Evolutionary conservation across 306 rosid species (phyloP).

Genomic region (Heteromeles arbutifolia): DNA sequence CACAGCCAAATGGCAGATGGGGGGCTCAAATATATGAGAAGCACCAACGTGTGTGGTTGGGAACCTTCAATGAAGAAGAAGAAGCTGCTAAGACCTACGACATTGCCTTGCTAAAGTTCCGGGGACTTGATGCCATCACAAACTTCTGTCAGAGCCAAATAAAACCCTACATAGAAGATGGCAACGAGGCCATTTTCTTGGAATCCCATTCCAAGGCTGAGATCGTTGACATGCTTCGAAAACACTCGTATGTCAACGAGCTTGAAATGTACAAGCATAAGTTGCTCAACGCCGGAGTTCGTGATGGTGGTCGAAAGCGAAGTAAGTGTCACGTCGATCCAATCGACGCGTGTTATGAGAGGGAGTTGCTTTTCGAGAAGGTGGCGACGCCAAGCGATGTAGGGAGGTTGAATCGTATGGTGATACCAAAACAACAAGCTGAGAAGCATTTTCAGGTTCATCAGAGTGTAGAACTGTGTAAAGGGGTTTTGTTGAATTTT

Average conservation of each 20-base stretch:
- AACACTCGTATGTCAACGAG: slow-evolving; percentile 32
- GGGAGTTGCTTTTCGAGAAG: slow-evolving; percentile 34
- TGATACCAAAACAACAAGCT: slow-evolving; percentile 38
- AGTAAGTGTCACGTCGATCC: neutral
- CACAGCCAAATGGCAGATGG: slow-evolving; percentile 45
- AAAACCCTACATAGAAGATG: neutral
- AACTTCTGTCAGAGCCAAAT: slow-evolving; percentile 3
- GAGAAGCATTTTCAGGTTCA: slow-evolving; percentile 32
- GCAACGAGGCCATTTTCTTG: slow-evolving; percentile 10
- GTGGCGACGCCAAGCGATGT: slow-evolving; percentile 44
- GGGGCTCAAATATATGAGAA: slow-evolving; percentile 47
- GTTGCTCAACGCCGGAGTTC: neutral
- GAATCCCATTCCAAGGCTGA: slow-evolving; percentile 37
- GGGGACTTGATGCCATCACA: slow-evolving; percentile 29
- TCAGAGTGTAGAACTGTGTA: neutral
- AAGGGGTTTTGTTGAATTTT: slow-evolving; percentile 25
- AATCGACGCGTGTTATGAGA: neutral
- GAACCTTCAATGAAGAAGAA: slow-evolving; percentile 35
- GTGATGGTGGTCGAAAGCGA: neutral
- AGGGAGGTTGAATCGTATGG: slow-evolving; percentile 37
- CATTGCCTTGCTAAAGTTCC: slow-evolving; percentile 31
- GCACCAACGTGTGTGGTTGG: slow-evolving; percentile 41
- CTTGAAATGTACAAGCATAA: slow-evolving; percentile 25
- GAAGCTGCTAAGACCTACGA: slow-evolving; percentile 38
- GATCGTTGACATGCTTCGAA: slow-evolving; percentile 43